Percentiles rank a stretch among this genome's conserved stretches.
These are phyloP conservation scores for Orobanche coerulescens DNA, from an alignment of 257 asterid species.

Conservation along the genomic window DNA sequence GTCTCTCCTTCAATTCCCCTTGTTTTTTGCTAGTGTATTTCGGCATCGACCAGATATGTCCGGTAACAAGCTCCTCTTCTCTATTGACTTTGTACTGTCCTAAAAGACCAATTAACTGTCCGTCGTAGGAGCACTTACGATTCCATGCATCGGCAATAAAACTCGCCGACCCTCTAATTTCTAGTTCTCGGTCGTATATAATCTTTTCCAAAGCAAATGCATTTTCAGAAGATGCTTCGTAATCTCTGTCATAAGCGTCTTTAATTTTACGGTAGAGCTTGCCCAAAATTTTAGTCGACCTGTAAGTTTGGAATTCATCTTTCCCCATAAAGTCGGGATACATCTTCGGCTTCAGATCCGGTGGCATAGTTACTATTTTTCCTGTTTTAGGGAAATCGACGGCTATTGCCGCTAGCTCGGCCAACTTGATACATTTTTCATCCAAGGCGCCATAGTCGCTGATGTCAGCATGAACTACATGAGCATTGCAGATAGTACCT, in stretches of 20 bases:
- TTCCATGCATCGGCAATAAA: conserved; percentile 64
- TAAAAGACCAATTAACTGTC: conserved; percentile 58
- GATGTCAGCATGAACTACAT: conserved; percentile 86
- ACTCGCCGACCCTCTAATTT: conserved; percentile 39
- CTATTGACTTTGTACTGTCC: conserved; percentile 69
- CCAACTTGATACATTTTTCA: conserved; percentile 71
- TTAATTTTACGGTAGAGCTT: conserved; percentile 61
- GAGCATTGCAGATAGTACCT: conserved; percentile 92
- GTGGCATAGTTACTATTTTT: conserved; percentile 55
- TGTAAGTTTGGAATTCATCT: conserved; percentile 56
- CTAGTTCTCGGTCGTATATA: conserved; percentile 54
- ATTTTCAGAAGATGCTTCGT: conserved; percentile 24
- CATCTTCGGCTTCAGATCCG: conserved; percentile 50
- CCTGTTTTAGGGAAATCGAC: conserved; percentile 98
- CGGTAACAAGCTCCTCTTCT: conserved; percentile 87
- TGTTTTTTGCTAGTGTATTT: conserved; percentile 52
- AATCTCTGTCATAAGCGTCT: conserved; percentile 39
- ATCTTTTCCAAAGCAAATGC: conserved; percentile 25
- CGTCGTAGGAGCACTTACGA: conserved; percentile 59
- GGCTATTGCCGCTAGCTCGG: conserved; percentile 88
- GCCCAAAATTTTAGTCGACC: conserved; percentile 56
- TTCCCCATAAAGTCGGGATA: conserved; percentile 96
- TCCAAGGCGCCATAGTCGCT: conserved; percentile 81
- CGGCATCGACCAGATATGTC: conserved; percentile 93
- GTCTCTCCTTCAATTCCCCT: conserved; percentile 81